Base-by-base conservation (phyloP, 768 basidiomycete genomes). In the Agrocybe praecox region DNA sequence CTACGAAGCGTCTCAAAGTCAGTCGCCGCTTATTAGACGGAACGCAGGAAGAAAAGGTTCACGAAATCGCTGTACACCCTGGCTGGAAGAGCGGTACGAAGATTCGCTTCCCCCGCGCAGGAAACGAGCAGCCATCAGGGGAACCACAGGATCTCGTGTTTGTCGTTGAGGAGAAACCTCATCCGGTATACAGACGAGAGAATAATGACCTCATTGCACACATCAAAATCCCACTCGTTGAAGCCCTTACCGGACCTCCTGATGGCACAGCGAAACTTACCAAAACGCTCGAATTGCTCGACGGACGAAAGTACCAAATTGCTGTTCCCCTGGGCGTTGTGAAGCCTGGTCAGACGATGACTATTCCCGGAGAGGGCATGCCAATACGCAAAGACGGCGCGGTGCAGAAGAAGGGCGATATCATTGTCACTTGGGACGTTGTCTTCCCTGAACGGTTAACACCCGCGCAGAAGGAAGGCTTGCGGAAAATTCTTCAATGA, bases 1-100 rank as follows among this genome's bases (percentile, higher is more conserved):
- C 87, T 1, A 87, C 86, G 22, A 99, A 98, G 72, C 92, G 86
- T 64, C 82, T 99, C 51, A 95, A 94, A 70, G 85, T 98, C 54
- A 86, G 87, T 7, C 86, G 95, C 51, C 82, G 83, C 62, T 73
- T 89, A 45, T 71, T 87, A n/a, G 78, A 82, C 51, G 93, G 96
- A 1, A 73, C 77, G 17, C 86, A 86, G 17, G 93, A 97, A 71
- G 92, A 95, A 60, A 93, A 92, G 70, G 84, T 92, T 6, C 84
- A 94, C 52, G 92, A 94, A 65, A 87, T 94, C 65, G 77, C 81
- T 32, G 80, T 93, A 21, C 81, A 82, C 61, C 93, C 96, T 0
- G 96, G 96, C 0, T 98, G 95, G 95, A 98, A 98, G 80, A 85
- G 85, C 58, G 96, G 96, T 0, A 98, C 96, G 17, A 97, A 96